Evolutionary conservation across 1,139 yeast species (phyloP).

Genomic region (Entelexis sorbosivorans): DNA sequence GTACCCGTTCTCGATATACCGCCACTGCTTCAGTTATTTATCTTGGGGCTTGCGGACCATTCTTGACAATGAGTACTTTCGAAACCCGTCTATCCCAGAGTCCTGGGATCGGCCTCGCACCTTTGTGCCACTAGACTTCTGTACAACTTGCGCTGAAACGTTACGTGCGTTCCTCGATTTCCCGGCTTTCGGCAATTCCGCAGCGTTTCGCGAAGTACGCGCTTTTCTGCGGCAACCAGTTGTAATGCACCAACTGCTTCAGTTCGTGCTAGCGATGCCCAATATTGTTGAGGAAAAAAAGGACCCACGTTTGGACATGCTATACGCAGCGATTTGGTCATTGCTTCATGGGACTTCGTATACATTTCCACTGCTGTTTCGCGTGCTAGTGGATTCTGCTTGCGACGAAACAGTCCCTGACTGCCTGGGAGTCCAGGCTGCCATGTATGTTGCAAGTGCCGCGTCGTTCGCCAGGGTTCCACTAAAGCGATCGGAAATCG

Average conservation of each 20-base stretch:
- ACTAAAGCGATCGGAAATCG: not conserved
- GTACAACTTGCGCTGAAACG: not conserved
- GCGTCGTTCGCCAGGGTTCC: not conserved
- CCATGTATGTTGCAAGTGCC: not conserved
- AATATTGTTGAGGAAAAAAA: not conserved
- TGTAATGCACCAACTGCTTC: not conserved
- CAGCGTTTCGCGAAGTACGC: not conserved
- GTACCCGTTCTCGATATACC: not conserved
- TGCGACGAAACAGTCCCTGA: not conserved
- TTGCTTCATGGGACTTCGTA: conserved; percentile 1
- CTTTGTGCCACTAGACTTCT: not conserved
- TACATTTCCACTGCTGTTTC: conserved; percentile 10
- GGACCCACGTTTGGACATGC: not conserved
- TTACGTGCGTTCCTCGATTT: not conserved
- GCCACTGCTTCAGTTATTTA: not conserved
- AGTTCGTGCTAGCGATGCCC: not conserved
- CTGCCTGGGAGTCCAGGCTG: conserved; percentile 8
- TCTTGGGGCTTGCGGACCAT: not conserved
- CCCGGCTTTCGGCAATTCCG: not conserved
- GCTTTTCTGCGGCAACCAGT: not conserved
- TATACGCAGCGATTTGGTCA: conserved; percentile 13
- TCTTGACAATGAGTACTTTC: conserved; percentile 2
- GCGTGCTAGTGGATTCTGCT: not conserved
- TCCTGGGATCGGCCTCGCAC: not conserved
- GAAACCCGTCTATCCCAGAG: not conserved